Conservation (phyloP, 805 yeast species). For the Kluyveromyces nonfermentans region DNA sequence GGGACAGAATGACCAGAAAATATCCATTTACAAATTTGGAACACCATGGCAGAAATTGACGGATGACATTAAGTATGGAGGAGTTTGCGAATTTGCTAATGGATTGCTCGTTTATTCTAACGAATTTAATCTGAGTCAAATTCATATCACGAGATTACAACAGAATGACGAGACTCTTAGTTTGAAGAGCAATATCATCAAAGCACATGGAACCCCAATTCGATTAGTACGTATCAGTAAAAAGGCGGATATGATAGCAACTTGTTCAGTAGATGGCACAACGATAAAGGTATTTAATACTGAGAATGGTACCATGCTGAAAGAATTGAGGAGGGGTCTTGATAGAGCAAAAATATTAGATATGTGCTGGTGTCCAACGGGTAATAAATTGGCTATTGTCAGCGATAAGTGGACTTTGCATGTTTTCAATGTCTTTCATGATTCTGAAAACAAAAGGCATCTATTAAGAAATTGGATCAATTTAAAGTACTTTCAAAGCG, state of each 20-base stretch:
- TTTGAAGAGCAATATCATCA: slow-evolving; percentile 35
- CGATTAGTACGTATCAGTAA: slow-evolving; percentile 58
- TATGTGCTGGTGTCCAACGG: slow-evolving; percentile 74
- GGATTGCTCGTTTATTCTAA: slow-evolving; percentile 21
- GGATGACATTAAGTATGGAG: slow-evolving; percentile 13
- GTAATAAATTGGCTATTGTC: slow-evolving; percentile 68
- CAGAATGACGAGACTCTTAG: slow-evolving; percentile 13
- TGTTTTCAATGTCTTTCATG: slow-evolving; percentile 43
- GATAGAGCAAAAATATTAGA: slow-evolving; percentile 78
- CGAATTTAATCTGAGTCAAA: slow-evolving; percentile 21
- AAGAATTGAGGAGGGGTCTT: slow-evolving; percentile 82
- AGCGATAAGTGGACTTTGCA: slow-evolving; percentile 89
- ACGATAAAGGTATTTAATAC: slow-evolving; percentile 74
- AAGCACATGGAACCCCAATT: slow-evolving; percentile 76
- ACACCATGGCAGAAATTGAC: slow-evolving; percentile 45
- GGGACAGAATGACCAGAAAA: slow-evolving; percentile 48
- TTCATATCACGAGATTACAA: slow-evolving; percentile 20
- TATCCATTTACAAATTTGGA: slow-evolving; percentile 70
- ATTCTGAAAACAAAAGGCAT: slow-evolving; percentile 46
- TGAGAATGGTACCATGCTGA: slow-evolving; percentile 48
- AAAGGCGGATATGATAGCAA: slow-evolving; percentile 75
- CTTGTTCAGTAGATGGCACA: slow-evolving; percentile 87
- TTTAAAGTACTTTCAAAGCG: slow-evolving; percentile 3
- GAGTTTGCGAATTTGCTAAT: slow-evolving; percentile 19
- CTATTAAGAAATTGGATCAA: slow-evolving; percentile 37